phyloP scores from a whole-genome alignment of 1,284 basidiomycete genomes.

The Mycena sp. region DNA sequence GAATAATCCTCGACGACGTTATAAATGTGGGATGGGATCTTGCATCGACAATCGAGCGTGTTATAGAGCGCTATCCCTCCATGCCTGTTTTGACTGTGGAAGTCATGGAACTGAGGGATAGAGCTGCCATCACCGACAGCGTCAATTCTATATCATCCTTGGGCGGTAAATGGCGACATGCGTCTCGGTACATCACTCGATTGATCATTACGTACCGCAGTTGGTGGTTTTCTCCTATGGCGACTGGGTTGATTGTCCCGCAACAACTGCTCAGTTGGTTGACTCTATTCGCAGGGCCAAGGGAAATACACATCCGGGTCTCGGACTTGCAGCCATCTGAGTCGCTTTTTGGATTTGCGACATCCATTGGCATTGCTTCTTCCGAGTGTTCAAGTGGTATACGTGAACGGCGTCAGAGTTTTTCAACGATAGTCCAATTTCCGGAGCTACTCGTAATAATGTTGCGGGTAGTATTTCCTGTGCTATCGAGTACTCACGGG shows the following conservation, averaged over 20 bases:
- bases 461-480: too few species aligned
- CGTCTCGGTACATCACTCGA: background rate
- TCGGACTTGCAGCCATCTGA: background rate
- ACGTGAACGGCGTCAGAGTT: background rate
- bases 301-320: background rate
- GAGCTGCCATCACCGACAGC: background rate
- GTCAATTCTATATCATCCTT: background rate
- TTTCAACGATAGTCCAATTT: background rate
- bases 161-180: constrained; percentile 11
- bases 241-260: too few species aligned
- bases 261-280: background rate
- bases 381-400: background rate
- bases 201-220: background rate
- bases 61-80: background rate
- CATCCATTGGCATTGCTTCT: background rate
- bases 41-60: background rate
- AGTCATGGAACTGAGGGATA: background rate
- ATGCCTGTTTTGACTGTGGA: background rate
- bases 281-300: background rate
- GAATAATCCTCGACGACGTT: background rate
- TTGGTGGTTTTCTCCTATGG: background rate
- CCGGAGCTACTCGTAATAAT: too few species aligned
- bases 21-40: background rate
- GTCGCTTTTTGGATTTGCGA: background rate
- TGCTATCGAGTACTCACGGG: too few species aligned